phyloP scores from a whole-genome alignment of 441 rosid genomes.

The Corymbia calophylla region DNA sequence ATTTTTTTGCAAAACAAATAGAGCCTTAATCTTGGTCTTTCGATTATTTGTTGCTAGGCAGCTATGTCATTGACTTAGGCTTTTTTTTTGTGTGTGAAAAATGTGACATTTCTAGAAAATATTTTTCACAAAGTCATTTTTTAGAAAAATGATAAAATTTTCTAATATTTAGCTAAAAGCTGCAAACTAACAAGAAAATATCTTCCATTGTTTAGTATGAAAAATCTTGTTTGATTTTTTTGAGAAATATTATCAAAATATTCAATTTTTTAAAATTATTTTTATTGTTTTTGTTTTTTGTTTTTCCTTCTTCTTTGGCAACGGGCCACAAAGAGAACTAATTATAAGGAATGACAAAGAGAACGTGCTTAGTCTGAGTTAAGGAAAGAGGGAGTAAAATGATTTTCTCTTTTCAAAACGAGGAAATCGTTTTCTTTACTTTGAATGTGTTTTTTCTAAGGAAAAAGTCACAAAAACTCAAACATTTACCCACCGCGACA shows the following conservation, averaged over 20 bases:
- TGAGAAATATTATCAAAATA: not conserved
- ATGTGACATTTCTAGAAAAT: no score
- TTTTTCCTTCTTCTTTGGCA: not conserved
- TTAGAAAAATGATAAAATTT: no score
- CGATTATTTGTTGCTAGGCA: not conserved
- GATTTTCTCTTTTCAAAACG: no score
- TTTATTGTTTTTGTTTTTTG: no score
- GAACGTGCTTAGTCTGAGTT: not conserved
- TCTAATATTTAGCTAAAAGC: not conserved
- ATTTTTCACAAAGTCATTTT: no score
- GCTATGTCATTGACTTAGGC: not conserved
- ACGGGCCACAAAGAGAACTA: not conserved
- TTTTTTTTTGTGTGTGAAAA: no score
- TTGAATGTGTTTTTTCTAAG: not conserved
- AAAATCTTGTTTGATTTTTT: no score
- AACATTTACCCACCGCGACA: no score
- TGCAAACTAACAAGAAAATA: no score
- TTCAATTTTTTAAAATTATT: not conserved
- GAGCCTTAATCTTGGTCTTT: not conserved
- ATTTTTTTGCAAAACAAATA: not conserved
- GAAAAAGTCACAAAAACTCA: no score
- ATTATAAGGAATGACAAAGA: not conserved
- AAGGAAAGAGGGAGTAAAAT: not conserved
- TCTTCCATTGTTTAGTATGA: not conserved
- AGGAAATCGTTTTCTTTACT: not conserved